A percentile compares a stretch with the other conserved stretches of the same genome.
Conservation (phyloP, 345 rosid species). For the Combretum micranthum region DNA sequence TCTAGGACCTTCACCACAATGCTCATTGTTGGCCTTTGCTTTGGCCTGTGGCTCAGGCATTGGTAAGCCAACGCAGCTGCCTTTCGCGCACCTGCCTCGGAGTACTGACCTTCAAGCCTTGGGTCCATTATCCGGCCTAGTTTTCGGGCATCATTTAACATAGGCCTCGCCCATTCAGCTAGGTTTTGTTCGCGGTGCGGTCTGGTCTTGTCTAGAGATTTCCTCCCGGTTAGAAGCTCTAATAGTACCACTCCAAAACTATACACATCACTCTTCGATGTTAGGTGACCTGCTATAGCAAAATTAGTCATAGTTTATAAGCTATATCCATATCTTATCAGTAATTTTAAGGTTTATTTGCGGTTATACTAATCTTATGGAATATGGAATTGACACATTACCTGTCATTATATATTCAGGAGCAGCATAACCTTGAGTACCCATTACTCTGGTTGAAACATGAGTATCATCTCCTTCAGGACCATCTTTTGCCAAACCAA, state of each 20-base stretch:
- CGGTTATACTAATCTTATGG: neutral
- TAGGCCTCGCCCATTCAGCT: slow-evolving; percentile 69
- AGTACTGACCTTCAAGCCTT: slow-evolving; percentile 85
- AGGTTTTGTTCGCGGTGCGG: slow-evolving; percentile 51
- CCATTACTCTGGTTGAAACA: slow-evolving; percentile 90
- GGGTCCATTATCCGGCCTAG: slow-evolving; percentile 75
- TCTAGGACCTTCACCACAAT: slow-evolving; percentile 50
- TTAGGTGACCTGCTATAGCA: slow-evolving; percentile 49
- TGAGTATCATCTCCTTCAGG: slow-evolving; percentile 92
- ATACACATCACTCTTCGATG: slow-evolving; percentile 61
- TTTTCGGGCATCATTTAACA: slow-evolving; percentile 65
- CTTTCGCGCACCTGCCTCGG: slow-evolving; percentile 67
- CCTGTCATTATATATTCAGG: slow-evolving; percentile 97
- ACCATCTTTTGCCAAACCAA: slow-evolving; percentile 87
- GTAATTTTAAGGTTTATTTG: too few relatives aligned
- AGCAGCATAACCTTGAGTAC: slow-evolving; percentile 95
- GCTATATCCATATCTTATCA: too few relatives aligned
- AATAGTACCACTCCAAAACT: slow-evolving; percentile 66
- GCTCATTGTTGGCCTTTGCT: slow-evolving; percentile 71
- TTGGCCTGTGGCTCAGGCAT: slow-evolving; percentile 81
- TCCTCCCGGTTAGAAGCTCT: slow-evolving; percentile 58
- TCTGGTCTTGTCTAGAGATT: slow-evolving; percentile 59
- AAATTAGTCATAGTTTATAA: neutral
- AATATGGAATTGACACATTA: slow-evolving; percentile 1
- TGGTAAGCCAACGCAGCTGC: slow-evolving; percentile 81